Evolutionary conservation across 257 asterid species (phyloP).

Genomic region (Cordia subcordata): DNA sequence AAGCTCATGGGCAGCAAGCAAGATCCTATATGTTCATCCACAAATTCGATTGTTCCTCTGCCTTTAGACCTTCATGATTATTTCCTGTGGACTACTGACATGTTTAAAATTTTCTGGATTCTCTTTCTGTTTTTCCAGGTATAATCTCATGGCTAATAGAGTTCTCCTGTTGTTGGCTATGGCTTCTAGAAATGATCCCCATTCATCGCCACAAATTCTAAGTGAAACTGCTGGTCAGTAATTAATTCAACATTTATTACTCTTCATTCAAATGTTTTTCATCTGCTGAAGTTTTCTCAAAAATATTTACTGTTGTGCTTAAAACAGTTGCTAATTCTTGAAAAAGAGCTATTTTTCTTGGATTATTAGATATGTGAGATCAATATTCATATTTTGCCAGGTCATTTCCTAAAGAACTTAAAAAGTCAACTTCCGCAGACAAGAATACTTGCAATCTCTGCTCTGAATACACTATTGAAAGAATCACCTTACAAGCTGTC

Average conservation of each 20-base stretch:
- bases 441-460: constrained; percentile 94
- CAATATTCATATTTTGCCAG: constrained; percentile 41
- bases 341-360: not conserved
- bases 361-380: constrained; percentile 12
- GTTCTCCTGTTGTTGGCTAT: constrained; percentile 87
- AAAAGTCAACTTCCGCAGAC: constrained; percentile 99
- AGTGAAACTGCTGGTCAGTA: constrained; percentile 79
- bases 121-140: constrained; percentile 54
- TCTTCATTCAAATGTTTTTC: not conserved
- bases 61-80: too few relatives aligned
- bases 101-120: constrained; percentile 1
- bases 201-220: constrained; percentile 55
- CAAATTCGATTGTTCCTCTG: too few relatives aligned
- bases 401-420: constrained; percentile 91
- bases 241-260: constrained; percentile 3
- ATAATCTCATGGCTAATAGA: constrained; percentile 96
- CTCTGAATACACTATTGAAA: constrained; percentile 85
- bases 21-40: too few relatives aligned
- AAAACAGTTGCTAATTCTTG: not conserved
- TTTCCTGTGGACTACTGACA: not conserved
- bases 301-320: not conserved
- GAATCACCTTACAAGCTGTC: constrained; percentile 88
- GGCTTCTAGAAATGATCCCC: constrained; percentile 76
- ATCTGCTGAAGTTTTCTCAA: not conserved
- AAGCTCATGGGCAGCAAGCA: too few relatives aligned